Base-by-base conservation (phyloP, 2,329 filamentous ascomycete genomes). In the Dryadomyces quercivorus region DNA sequence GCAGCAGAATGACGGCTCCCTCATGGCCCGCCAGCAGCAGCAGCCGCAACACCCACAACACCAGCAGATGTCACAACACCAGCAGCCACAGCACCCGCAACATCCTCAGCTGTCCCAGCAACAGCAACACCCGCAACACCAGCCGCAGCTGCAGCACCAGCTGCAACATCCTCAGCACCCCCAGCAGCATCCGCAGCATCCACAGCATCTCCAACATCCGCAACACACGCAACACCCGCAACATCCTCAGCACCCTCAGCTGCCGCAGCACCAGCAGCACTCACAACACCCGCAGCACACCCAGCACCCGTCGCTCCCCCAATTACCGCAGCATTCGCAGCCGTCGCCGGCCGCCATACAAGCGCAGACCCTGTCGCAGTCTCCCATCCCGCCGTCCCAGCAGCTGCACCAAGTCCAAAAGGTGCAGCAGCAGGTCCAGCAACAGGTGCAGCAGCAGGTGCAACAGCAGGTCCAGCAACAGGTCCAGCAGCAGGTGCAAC, bases 351-450 rank as follows among this genome's bases (percentile, higher is more conserved):
- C 61, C 69, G 73, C 40, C 57, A 73, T 55, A 67, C 75, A 58
- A 73, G 73, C 63, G 67, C 74, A 53, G 71, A 74, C 59, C 68
- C 69, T 58, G 65, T 73, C 55, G 44, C 70, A 74, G 59, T 75
- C 70, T 60, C 70, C 65, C 45, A 72, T 65, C 18, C 63, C 70
- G 22, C 71, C 67, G 46, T 67, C 69, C 57, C 71, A 69, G 58
- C 75, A 72, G 66, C 73, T 74, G 63, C 67, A 69, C 57, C 62
- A 49, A n/a, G 55, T 56, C 18, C 59, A 54, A 54, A 54, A 51
- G 18, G 58, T 58, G 5, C 53, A 40, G 38, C 59, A 57, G 45
- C 57, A 63, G 61, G 55, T 54, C 36, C 60, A 56, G 34, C 57
- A 63, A 60, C 56, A 47, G 55, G 57, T 52, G 22, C 60, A 56